Base-by-base conservation (phyloP, 1,284 basidiomycete species). In the Pseudozyma flocculosa region DNA sequence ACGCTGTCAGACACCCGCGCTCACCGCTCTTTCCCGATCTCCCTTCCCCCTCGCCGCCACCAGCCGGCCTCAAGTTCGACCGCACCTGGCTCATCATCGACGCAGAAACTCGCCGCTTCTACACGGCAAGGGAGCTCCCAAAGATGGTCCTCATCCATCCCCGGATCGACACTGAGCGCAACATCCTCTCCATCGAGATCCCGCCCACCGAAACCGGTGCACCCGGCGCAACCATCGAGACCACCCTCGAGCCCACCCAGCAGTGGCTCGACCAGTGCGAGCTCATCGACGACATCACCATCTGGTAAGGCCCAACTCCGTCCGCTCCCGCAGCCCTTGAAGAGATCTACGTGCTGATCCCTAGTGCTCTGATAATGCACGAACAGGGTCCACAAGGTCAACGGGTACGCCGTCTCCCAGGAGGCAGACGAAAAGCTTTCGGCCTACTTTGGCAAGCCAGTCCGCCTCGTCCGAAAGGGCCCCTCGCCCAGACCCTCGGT, bases 81-180 rank as follows among this genome's bases (percentile, higher is more conserved):
- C 61, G 72, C 17, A 65, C 72, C 14, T 74, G 70, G 65, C 62
- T 74, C 60, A 69, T 74, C 58, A 69, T 72, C 54, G 68, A 70
- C 42, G 54, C 67, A 1, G 37, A 57, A 19, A 60, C 61, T 2
- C 54, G 54, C 14, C 59, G 58, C 22, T 74, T 74, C 59, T 68
- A 61, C 50, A 74, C 72, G 1, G 72, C 72, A 2, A 57, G 72
- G 34, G 70, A 70, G 22, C 48, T 72, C 32, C 64, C 72, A 43
- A 60, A 71, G 46, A 74, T 74, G 68, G 70, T 74, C 18, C 60
- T 64, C 22, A 74, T 74, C 43, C 51, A 54, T 19, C 72, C 72
- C 9, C 48, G 40, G 14, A 59, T 74, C 43, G 41, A 64, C n/a
- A 26, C 41, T 5, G 49, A 64, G 1, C 29, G 30, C 32, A 58